Conservation (phyloP, 495 filamentous ascomycete species). For the Parmelia sp. region DNA sequence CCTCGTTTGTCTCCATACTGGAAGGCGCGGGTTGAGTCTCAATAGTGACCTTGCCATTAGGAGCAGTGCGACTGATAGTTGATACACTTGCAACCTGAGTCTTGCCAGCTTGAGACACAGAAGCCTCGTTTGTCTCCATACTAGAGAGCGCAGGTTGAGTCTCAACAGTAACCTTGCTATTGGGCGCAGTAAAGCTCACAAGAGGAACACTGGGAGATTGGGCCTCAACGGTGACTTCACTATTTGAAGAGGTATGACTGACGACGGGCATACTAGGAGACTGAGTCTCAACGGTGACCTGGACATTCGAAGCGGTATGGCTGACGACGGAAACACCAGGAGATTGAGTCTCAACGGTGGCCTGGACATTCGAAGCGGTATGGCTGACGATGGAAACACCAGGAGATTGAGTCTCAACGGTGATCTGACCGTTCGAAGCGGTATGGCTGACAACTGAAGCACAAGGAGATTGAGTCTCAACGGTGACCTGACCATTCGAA, state of each 20-base stretch:
- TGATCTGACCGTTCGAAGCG: constrained; percentile 1
- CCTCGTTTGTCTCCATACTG: no score
- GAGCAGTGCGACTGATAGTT: neutral
- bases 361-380: neutral
- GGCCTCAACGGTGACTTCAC: neutral
- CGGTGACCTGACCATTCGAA: neutral
- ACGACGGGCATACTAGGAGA: neutral
- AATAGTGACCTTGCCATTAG: neutral
- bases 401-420: constrained; percentile 4
- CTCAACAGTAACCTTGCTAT: neutral
- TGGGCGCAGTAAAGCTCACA: neutral
- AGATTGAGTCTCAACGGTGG: constrained; percentile 5
- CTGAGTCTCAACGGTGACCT: constrained; percentile 8
- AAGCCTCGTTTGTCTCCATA: no score
- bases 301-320: neutral
- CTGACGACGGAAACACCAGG: neutral
- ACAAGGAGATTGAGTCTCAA: neutral
- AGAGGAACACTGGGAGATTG: neutral
- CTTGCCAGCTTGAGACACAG: no score
- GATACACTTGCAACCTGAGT: neutral
- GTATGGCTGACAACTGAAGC: no score
- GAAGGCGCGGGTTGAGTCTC: neutral
- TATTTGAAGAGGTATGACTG: neutral
- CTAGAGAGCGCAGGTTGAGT: neutral
- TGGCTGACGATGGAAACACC: neutral